Conservation (phyloP, 2,329 filamentous ascomycete species). For the Colletotrichum sp. region DNA sequence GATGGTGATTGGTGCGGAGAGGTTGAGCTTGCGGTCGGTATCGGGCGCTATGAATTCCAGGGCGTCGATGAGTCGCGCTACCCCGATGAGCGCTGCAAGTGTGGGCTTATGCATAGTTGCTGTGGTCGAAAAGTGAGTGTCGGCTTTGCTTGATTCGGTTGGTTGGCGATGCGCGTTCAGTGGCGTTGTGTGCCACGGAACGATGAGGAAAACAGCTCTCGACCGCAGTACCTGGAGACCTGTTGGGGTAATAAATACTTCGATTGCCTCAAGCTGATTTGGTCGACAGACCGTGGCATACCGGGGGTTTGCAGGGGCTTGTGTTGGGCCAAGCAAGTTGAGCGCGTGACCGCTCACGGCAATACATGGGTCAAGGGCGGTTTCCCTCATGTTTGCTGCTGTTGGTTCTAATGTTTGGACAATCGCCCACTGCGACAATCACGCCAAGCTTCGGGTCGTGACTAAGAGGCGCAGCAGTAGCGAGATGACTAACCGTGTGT, state of each 20-base stretch:
- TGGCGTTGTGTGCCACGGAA: background rate
- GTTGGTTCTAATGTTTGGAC: background rate
- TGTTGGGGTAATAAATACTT: background rate
- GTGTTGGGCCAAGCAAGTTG: background rate
- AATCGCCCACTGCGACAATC: background rate
- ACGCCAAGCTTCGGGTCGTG: background rate
- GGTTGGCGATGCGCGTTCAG: background rate
- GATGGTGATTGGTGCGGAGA: background rate
- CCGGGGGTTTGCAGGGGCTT: background rate
- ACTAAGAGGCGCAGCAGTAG: background rate
- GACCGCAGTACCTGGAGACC: background rate
- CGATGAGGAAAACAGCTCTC: background rate
- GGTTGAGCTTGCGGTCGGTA: background rate
- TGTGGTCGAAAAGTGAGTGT: background rate
- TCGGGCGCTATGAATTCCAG: background rate
- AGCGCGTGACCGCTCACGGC: background rate
- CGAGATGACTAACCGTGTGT: background rate
- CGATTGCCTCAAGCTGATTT: background rate
- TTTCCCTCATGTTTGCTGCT: background rate
- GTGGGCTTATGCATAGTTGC: background rate
- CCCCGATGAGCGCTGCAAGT: background rate
- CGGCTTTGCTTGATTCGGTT: background rate
- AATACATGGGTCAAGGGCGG: background rate
- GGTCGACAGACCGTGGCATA: background rate
- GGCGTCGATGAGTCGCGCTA: background rate